Percentiles rank a stretch among this genome's conserved stretches.
These are phyloP conservation scores for Luzula sylvatica DNA, from an alignment of 176 grass and related monocot genomes.

Conservation along the genomic window DNA sequence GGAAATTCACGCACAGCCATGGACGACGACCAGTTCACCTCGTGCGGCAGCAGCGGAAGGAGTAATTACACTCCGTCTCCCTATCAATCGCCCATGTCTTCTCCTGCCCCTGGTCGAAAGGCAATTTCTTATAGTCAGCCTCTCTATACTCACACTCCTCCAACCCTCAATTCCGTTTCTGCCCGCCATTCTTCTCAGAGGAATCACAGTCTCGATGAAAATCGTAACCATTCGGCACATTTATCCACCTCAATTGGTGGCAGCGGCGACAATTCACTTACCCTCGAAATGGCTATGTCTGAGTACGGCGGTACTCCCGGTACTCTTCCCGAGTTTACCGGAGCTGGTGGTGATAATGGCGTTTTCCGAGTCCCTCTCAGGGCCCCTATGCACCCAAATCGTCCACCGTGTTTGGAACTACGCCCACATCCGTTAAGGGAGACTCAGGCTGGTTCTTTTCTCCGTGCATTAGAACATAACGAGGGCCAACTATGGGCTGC, in stretches of 20 bases:
- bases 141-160: slow-evolving; percentile 35
- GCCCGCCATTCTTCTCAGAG: slow-evolving; percentile 41
- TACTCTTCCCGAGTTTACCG: slow-evolving; percentile 64
- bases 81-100: background rate
- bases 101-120: slow-evolving; percentile 17
- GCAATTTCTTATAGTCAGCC: slow-evolving; percentile 88
- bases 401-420: slow-evolving; percentile 62
- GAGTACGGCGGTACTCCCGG: slow-evolving; percentile 59
- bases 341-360: slow-evolving; percentile 44
- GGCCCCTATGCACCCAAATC: slow-evolving; percentile 69
- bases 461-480: slow-evolving; percentile 42
- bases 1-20: background rate
- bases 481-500: slow-evolving; percentile 61
- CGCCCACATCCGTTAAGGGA: slow-evolving; percentile 74
- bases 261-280: slow-evolving; percentile 45
- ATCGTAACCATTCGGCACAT: slow-evolving; percentile 27
- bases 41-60: slow-evolving; percentile 11
- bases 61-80: slow-evolving; percentile 18
- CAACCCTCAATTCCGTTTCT: slow-evolving; percentile 16
- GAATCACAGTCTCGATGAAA: slow-evolving; percentile 73
- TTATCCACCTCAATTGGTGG: slow-evolving; percentile 4
- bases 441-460: slow-evolving; percentile 76
- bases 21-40: slow-evolving; percentile 1
- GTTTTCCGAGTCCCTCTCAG: slow-evolving; percentile 67
- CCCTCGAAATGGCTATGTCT: slow-evolving; percentile 73